Evolutionary conservation across 768 basidiomycete genomes (phyloP).

Genomic region (Suillus occidentalis): DNA sequence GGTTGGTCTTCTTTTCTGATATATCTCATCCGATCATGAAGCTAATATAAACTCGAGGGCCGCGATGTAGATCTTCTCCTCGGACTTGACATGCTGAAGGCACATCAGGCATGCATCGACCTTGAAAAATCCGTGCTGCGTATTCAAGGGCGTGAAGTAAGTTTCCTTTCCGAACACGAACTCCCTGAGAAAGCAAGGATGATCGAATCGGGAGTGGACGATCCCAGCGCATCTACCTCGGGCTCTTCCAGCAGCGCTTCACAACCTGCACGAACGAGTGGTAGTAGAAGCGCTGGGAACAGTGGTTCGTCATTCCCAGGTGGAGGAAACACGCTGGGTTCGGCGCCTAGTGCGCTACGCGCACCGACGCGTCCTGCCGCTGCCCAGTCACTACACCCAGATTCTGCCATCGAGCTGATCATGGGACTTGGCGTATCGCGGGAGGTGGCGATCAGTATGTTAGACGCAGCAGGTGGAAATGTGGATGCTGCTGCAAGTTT

Average conservation of each 20-base stretch:
- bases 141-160: slow-evolving; percentile 89
- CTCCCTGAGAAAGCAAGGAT: slow-evolving; percentile 78
- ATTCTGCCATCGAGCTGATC: slow-evolving; percentile 60
- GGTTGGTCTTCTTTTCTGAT: slow-evolving; percentile 39
- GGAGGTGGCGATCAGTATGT: slow-evolving; percentile 71
- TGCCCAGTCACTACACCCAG: slow-evolving; percentile 43
- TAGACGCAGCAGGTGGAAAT: slow-evolving; percentile 83
- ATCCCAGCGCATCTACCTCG: slow-evolving; percentile 22
- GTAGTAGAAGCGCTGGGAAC: slow-evolving; percentile 14
- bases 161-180: slow-evolving; percentile 92
- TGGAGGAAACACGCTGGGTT: slow-evolving; percentile 60
- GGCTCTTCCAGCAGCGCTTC: slow-evolving; percentile 13
- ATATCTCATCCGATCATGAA: background rate
- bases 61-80: slow-evolving; percentile 93
- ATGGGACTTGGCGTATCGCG: slow-evolving; percentile 77
- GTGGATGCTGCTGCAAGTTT: slow-evolving; percentile 87
- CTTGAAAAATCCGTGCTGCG: slow-evolving; percentile 84
- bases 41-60: slow-evolving; percentile 49
- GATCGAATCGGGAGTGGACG: slow-evolving; percentile 33
- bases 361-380: slow-evolving; percentile 20
- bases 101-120: slow-evolving; percentile 96
- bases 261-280: slow-evolving; percentile 14
- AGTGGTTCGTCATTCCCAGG: slow-evolving; percentile 44
- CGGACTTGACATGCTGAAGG: slow-evolving; percentile 99
- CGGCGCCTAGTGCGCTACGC: slow-evolving; percentile 35